Evolutionary conservation across 108 stramenopile species (phyloP).

Genomic region (Halocafeteria seosinensis): DNA sequence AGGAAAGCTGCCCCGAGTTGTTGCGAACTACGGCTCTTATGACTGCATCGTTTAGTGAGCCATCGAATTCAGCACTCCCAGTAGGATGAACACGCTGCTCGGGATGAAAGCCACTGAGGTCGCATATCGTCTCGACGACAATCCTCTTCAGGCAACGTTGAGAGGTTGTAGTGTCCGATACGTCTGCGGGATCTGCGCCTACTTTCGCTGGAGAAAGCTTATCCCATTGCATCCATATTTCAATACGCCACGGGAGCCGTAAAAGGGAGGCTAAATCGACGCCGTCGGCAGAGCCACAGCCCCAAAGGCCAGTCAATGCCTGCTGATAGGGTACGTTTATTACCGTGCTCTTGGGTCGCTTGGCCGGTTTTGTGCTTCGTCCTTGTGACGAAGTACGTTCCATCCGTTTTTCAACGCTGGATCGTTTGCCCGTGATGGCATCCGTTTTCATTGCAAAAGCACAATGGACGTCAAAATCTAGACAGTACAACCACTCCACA

Average conservation of each 20-base stretch:
- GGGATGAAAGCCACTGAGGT: not conserved
- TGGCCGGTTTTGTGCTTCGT: not conserved
- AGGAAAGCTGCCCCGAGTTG: not conserved
- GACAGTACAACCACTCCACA: no score
- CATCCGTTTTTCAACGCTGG: not conserved
- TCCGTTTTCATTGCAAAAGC: no score
- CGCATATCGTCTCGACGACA: not conserved
- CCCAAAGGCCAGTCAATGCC: not conserved
- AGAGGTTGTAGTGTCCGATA: no score
- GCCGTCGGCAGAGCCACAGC: not conserved
- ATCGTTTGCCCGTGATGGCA: not conserved
- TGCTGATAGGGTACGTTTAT: not conserved
- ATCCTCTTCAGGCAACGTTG: not conserved
- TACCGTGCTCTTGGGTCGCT: no score
- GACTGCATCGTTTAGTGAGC: not conserved
- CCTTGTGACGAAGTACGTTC: not conserved
- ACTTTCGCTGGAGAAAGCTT: not conserved
- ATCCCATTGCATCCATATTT: not conserved
- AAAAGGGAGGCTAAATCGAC: not conserved
- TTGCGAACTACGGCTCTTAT: not conserved
- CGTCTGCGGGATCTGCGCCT: not conserved
- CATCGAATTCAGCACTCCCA: not conserved
- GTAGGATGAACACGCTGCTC: not conserved
- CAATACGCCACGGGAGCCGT: not conserved
- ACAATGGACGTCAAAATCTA: no score